Evolutionary conservation across 2,329 filamentous ascomycete species (phyloP).

Genomic region (Alternaria ethzedia): DNA sequence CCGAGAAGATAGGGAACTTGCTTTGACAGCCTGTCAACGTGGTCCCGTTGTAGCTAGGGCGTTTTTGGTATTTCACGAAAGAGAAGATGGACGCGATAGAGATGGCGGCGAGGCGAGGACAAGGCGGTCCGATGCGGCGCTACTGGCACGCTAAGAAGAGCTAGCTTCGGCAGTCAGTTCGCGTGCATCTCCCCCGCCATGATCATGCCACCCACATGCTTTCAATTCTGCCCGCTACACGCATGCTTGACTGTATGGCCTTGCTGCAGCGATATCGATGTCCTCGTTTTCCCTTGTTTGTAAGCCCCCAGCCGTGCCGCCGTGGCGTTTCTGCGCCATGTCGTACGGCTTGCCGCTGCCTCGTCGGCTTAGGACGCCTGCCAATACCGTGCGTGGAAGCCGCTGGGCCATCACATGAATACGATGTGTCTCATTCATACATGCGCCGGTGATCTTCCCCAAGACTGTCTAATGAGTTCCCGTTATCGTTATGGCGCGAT

Average conservation of each 20-base stretch:
- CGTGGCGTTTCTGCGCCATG: neutral
- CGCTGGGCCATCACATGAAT: neutral
- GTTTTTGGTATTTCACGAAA: neutral
- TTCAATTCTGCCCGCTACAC: neutral
- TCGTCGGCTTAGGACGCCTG: neutral
- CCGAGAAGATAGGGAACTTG: neutral
- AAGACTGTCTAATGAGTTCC: fast-evolving
- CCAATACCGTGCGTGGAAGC: neutral
- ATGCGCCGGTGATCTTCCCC: neutral
- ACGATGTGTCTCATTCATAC: neutral
- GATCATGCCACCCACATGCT: neutral
- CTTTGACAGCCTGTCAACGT: neutral
- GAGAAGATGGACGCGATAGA: neutral
- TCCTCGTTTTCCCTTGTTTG: neutral
- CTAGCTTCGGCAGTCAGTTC: neutral
- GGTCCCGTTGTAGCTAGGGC: neutral
- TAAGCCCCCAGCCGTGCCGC: neutral
- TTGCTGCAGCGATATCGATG: neutral
- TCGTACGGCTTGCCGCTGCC: neutral
- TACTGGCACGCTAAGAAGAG: neutral
- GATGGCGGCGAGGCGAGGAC: neutral
- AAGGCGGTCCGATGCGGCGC: neutral
- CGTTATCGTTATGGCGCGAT: neutral
- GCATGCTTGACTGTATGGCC: neutral
- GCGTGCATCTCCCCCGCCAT: neutral